These are phyloP conservation scores for Diaporthe caulivora DNA, from an alignment of 2,329 filamentous ascomycete genomes.

Conservation along the genomic window DNA sequence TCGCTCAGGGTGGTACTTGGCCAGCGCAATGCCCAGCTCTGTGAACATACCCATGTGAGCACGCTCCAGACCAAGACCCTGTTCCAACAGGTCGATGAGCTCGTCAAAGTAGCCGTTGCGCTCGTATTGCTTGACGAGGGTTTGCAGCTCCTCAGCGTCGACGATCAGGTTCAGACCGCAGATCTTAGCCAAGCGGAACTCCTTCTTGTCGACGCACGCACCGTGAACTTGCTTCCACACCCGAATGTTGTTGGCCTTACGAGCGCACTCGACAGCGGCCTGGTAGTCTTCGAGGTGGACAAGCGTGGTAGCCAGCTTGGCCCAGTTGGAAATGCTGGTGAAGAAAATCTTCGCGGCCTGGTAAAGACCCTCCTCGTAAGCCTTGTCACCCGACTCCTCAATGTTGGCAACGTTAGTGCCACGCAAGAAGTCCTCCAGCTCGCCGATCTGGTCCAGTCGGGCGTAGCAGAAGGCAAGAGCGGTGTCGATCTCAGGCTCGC, in stretches of 20 bases:
- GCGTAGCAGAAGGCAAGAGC: constrained; percentile 94
- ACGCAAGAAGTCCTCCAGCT: constrained; percentile 96
- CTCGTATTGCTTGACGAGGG: constrained; percentile 97
- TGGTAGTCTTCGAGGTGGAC: constrained; percentile 99
- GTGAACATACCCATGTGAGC: constrained; percentile 99
- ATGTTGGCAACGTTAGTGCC: constrained; percentile 95
- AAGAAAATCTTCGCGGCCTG: constrained; percentile 99
- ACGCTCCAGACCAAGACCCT: constrained; percentile 91
- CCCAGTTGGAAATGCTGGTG: constrained; percentile 99
- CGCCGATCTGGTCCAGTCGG: constrained; percentile 88
- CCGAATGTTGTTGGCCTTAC: constrained; percentile 99
- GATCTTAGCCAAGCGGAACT: constrained; percentile 98
- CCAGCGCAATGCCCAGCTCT: constrained; percentile 88
- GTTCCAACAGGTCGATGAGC: constrained; percentile 93
- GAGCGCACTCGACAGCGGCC: constrained; percentile 94
- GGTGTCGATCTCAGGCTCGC: constrained; percentile 94
- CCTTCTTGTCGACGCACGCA: constrained; percentile 96
- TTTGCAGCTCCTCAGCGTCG: constrained; percentile 93
- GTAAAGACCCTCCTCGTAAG: constrained; percentile 92
- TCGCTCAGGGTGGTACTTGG: constrained; percentile 94
- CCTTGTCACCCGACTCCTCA: constrained; percentile 97
- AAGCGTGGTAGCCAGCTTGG: constrained; percentile 95
- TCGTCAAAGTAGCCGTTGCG: constrained; percentile 98
- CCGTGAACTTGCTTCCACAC: constrained; percentile 99
- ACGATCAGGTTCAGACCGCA: constrained; percentile 98